Evolutionary conservation across 1,139 yeast species (phyloP).

Genomic region (Yarrowia galli): DNA sequence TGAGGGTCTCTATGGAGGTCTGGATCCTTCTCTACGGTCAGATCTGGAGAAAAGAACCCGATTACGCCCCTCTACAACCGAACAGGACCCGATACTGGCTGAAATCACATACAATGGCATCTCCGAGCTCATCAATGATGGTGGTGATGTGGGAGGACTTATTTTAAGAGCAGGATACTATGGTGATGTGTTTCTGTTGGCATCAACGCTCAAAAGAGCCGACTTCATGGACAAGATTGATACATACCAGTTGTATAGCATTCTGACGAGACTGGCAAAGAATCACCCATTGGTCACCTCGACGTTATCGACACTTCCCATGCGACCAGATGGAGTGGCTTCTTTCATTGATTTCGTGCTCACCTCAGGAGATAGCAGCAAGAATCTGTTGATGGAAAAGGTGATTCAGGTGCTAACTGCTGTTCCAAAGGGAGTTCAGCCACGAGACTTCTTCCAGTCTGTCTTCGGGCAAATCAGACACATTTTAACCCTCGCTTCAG

Average conservation of each 20-base stretch:
- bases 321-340: slow-evolving; percentile 46
- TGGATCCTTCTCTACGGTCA: slow-evolving; percentile 43
- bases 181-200: slow-evolving; percentile 67
- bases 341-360: slow-evolving; percentile 25
- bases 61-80: slow-evolving; percentile 1
- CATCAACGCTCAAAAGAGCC: slow-evolving; percentile 56
- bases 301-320: slow-evolving; percentile 60
- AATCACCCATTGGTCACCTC: slow-evolving; percentile 41
- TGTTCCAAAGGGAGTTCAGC: slow-evolving; percentile 16
- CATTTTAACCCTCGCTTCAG: slow-evolving; percentile 4
- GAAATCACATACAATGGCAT: slow-evolving; percentile 60
- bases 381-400: slow-evolving; percentile 13
- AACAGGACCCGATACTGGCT: slow-evolving; percentile 48
- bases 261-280: slow-evolving; percentile 47
- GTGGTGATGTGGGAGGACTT: slow-evolving; percentile 60
- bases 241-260: slow-evolving; percentile 49
- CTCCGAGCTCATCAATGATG: slow-evolving; percentile 62
- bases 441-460: slow-evolving; percentile 10
- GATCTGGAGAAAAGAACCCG: slow-evolving; percentile 43
- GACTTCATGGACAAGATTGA: slow-evolving; percentile 46
- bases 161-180: slow-evolving; percentile 56
- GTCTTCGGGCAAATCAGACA: slow-evolving; percentile 21
- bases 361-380: slow-evolving; percentile 9
- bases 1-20: slow-evolving; percentile 71
- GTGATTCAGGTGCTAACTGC: slow-evolving; percentile 24